phyloP scores from a whole-genome alignment of 176 grass and related monocot species.

The Hyparrhenia diplandra region DNA sequence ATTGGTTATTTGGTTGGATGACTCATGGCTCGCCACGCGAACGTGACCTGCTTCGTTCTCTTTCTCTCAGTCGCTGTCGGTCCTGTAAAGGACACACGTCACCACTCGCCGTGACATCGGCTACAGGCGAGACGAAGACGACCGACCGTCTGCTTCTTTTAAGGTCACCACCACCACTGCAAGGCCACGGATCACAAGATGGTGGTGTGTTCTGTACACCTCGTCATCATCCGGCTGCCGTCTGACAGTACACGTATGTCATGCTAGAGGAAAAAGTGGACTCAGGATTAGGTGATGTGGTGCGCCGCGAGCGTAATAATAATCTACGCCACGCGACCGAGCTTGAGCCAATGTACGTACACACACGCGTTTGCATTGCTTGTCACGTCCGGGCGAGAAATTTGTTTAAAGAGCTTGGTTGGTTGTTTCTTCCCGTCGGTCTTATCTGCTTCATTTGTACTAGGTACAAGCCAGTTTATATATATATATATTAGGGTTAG shows the following conservation, averaged over 20 bases:
- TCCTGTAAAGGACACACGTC: neutral
- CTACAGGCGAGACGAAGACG: neutral
- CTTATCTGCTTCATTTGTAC: no score
- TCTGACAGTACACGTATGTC: neutral
- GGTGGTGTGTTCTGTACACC: neutral
- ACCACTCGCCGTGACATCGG: neutral
- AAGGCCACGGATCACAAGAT: no score
- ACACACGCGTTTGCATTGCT: neutral
- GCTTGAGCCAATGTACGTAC: neutral
- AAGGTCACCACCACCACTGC: no score
- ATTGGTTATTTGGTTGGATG: no score
- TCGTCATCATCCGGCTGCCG: neutral
- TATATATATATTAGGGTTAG: no score
- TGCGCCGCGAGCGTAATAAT: neutral
- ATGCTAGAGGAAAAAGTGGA: no score
- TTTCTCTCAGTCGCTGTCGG: neutral
- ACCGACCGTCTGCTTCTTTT: no score
- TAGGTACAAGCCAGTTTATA: no score
- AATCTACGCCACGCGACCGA: neutral
- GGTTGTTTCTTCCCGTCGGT: no score
- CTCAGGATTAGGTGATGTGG: neutral
- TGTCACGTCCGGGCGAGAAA: no score
- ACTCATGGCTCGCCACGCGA: neutral
- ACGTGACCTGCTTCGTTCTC: neutral
- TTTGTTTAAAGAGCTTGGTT: no score